phyloP scores from a whole-genome alignment of 2,329 filamentous ascomycete genomes.

The Hypomyces rosellus region DNA sequence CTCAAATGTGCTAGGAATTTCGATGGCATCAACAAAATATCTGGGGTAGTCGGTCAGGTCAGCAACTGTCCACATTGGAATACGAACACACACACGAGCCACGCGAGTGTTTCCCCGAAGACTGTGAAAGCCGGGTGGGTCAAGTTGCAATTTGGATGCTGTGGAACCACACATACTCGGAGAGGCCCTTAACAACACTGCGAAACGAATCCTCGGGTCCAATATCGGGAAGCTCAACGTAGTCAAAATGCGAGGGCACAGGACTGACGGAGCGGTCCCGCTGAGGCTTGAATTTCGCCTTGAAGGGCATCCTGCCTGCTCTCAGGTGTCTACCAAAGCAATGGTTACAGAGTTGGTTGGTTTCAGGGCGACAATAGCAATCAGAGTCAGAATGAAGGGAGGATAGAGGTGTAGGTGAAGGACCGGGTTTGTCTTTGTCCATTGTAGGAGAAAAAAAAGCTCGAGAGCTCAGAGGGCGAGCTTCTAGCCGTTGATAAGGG shows the following conservation, averaged over 20 bases:
- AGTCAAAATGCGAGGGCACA: slow-evolving; percentile 27
- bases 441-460: not conserved
- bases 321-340: not conserved
- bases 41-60: slow-evolving; percentile 29
- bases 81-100: too few relatives aligned
- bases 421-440: not conserved
- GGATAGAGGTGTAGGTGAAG: not conserved
- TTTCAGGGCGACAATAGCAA: not conserved
- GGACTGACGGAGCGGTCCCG: slow-evolving; percentile 30
- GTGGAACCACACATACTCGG: slow-evolving; percentile 39
- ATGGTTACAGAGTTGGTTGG: not conserved
- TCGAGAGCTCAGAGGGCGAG: not conserved
- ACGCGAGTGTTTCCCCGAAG: too few relatives aligned
- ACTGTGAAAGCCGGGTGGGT: not conserved
- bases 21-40: slow-evolving; percentile 57
- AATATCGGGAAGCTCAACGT: slow-evolving; percentile 48
- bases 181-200: slow-evolving; percentile 60
- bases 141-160: not conserved
- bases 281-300: slow-evolving; percentile 28
- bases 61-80: slow-evolving; percentile 1
- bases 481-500: too few relatives aligned
- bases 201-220: slow-evolving; percentile 54
- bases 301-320: slow-evolving; percentile 28
- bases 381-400: not conserved
- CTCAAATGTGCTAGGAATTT: slow-evolving; percentile 64